Evolutionary conservation across 176 grass and related monocot species (phyloP), one percentile per base, ranked within the genome.

Genomic region (Carex myosuroides): DNA sequence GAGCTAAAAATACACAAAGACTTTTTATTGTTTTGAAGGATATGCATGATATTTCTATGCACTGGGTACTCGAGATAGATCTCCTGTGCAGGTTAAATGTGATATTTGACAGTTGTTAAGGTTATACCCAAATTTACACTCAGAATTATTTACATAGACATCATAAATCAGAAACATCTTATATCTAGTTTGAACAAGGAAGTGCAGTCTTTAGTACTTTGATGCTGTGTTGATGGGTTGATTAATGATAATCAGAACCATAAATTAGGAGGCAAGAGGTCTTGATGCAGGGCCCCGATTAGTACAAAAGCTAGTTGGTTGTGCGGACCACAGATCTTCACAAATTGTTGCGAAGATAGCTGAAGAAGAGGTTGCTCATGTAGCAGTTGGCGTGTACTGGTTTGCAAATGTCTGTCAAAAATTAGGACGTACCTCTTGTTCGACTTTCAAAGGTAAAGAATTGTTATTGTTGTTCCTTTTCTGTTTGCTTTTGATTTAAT

Each of bases 221-320:
- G 1, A 81, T 58, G 78, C 53, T 44, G 8, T 81, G 18, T 58
- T 33, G 13, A 80, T 18, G 61, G 29, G 30, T 10, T 59, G 77
- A n/a, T 60, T 21, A n/a, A 33, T 41, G 20, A 81, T 6, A 62
- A 42, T 81, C 16, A 42, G 4, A 13, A 58, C 13, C n/a, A 81
- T 46, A 32, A 26, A 60, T 84, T 90, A 95, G 93, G 93, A 99
- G 86, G 93, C 93, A 39, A 93, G 96, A 95, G 96, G 96, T 39
- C 93, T 99, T 67, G 96, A 99, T 87, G 93, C 96, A 12, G 89
- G 96, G 75, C 93, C 96, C 59, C 93, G 91, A 57, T 79, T 99
- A 64, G 93, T 92, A 22, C 89, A 93, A 71, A 95, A 93, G 86
- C 84, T 99, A 85, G 65, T 78, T 22, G 89, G 96, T 61, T 93